phyloP scores from a whole-genome alignment of 108 stramenopile species.

The Conticribra guillardii region DNA sequence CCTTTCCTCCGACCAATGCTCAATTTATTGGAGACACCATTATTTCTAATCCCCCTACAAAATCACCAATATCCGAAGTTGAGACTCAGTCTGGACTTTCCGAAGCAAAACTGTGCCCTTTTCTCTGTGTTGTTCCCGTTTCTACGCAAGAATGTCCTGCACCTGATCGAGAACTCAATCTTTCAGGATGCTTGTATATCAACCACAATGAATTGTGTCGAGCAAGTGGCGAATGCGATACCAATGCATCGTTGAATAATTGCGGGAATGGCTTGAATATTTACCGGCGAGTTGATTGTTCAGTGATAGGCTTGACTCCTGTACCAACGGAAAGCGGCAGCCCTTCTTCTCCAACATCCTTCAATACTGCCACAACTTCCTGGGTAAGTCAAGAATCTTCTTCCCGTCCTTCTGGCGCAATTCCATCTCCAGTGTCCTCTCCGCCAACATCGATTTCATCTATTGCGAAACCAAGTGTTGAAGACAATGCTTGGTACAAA shows the following conservation, averaged over 20 bases:
- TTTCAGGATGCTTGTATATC: not conserved
- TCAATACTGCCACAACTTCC: too few species aligned
- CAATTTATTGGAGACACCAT: not conserved
- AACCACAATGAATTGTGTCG: constrained; percentile 8
- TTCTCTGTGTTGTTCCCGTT: constrained; percentile 6
- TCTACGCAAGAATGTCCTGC: constrained; percentile 14
- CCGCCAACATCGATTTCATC: not conserved
- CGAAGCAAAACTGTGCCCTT: not conserved
- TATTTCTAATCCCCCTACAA: not conserved
- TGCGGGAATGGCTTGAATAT: constrained; percentile 6
- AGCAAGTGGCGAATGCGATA: constrained; percentile 13
- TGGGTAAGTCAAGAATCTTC: too few species aligned
- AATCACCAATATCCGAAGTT: not conserved
- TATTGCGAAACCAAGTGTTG: not conserved
- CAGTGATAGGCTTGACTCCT: not conserved
- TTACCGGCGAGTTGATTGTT: constrained; percentile 12
- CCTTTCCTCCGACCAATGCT: not conserved
- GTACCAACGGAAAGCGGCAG: not conserved
- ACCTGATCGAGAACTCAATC: not conserved
- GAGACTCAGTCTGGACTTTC: not conserved
- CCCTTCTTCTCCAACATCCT: not conserved
- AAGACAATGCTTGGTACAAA: not conserved
- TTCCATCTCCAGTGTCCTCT: not conserved
- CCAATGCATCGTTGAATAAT: constrained; percentile 7
- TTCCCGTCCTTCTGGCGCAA: too few species aligned